Evolutionary conservation across 257 asterid genomes (phyloP).

Genomic region (Nemophila menziesii): DNA sequence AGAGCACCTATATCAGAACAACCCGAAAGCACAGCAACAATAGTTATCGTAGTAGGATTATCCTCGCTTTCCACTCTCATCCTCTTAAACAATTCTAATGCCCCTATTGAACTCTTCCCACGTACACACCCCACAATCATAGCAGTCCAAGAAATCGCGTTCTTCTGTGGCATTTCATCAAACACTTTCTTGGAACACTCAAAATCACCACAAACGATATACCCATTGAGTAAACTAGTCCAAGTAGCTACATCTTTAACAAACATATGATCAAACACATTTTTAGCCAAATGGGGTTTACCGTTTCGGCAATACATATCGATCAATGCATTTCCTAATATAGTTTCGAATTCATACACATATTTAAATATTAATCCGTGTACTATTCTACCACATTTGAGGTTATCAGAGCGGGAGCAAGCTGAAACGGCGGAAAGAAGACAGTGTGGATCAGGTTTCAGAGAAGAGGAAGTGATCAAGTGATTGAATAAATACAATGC

Average conservation of each 20-base stretch:
- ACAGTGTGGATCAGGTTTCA: constrained; percentile 53
- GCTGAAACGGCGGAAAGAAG: constrained; percentile 58
- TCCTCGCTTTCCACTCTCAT: constrained; percentile 44
- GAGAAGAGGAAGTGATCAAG: constrained; percentile 17
- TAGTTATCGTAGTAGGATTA: constrained; percentile 44
- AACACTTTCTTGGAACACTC: constrained; percentile 39
- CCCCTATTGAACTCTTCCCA: constrained; percentile 34
- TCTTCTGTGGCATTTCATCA: constrained; percentile 51
- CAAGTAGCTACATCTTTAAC: constrained; percentile 54
- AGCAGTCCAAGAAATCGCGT: constrained; percentile 72
- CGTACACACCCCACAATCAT: constrained; percentile 75
- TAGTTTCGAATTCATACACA: constrained; percentile 29
- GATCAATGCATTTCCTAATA: constrained; percentile 47
- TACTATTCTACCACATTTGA: constrained; percentile 33
- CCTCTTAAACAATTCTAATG: constrained; percentile 36
- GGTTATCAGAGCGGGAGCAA: constrained; percentile 41
- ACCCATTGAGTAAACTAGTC: constrained; percentile 68
- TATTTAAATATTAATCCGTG: constrained; percentile 49
- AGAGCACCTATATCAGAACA: constrained; percentile 84
- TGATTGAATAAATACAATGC: constrained; percentile 30
- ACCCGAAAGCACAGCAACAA: constrained; percentile 69
- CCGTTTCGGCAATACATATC: constrained; percentile 54
- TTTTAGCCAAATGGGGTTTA: constrained; percentile 31
- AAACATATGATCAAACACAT: constrained; percentile 30
- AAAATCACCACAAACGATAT: constrained; percentile 34